Conservation (phyloP, 768 basidiomycete genomes). For the Astraeus odoratus region DNA sequence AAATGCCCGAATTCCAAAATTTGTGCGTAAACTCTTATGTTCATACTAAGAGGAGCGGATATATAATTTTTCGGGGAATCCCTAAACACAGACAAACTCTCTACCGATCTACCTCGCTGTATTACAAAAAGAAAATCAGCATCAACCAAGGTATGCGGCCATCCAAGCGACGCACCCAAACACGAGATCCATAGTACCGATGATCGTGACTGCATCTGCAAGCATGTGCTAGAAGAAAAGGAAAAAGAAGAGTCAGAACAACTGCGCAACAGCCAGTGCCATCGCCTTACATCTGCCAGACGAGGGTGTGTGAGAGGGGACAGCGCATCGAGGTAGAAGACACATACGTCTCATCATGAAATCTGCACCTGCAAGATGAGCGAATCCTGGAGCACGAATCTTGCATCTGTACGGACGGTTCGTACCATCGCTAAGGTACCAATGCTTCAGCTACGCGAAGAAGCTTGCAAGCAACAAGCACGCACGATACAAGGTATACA, state of each 20-base stretch:
- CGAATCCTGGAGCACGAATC: conserved; percentile 95
- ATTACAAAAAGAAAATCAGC: neutral
- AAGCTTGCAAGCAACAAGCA: conserved; percentile 7
- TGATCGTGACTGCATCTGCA: conserved; percentile 93
- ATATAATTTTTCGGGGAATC: no score
- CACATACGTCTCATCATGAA: conserved; percentile 94
- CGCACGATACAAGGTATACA: conserved; percentile 93
- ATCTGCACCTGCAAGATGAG: conserved; percentile 91
- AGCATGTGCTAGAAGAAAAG: conserved; percentile 63
- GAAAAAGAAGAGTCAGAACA: conserved; percentile 9
- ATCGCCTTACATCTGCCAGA: conserved; percentile 34
- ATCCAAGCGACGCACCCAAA: conserved; percentile 67
- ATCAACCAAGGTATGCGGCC: neutral
- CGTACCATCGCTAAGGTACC: conserved; percentile 65
- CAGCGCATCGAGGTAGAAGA: conserved; percentile 5
- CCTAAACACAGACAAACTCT: conserved; percentile 4
- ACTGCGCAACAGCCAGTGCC: neutral
- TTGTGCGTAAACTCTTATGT: no score
- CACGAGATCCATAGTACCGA: conserved; percentile 98
- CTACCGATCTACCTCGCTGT: conserved; percentile 29
- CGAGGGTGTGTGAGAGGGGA: conserved; percentile 2
- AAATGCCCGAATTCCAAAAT: no score
- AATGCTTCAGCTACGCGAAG: neutral
- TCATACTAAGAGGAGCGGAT: no score
- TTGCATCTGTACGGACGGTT: conserved; percentile 96